Evolutionary conservation across 2,329 filamentous ascomycete genomes (phyloP).

Genomic region (Microdochium nivale): DNA sequence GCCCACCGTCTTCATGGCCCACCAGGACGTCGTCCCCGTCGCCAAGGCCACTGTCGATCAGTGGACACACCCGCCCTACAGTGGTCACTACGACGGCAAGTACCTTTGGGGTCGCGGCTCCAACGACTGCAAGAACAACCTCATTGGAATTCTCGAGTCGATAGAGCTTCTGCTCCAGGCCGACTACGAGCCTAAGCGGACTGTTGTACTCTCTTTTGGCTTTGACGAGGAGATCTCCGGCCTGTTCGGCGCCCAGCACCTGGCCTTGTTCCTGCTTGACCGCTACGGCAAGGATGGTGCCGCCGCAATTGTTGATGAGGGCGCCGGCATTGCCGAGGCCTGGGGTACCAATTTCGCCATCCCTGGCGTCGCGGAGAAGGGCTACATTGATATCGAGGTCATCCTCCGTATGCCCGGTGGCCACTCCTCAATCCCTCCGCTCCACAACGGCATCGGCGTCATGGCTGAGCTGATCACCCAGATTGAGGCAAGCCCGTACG

Average conservation of each 20-base stretch:
- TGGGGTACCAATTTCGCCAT: constrained; percentile 44
- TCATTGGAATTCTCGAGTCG: constrained; percentile 42
- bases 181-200: constrained; percentile 43
- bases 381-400: constrained; percentile 49
- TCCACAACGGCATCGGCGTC: constrained; percentile 64
- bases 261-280: constrained; percentile 40
- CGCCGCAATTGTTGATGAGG: constrained; percentile 55
- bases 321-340: not conserved
- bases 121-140: constrained; percentile 45
- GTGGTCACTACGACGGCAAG: constrained; percentile 41
- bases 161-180: constrained; percentile 44
- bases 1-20: constrained; percentile 43
- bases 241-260: constrained; percentile 42
- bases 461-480: constrained; percentile 54
- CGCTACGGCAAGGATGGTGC: constrained; percentile 49
- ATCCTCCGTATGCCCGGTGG: constrained; percentile 49
- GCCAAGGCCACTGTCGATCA: constrained; percentile 28
- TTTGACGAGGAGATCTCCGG: constrained; percentile 59
- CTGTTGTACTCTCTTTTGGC: constrained; percentile 51
- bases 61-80: constrained; percentile 47
- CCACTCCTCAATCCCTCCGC: constrained; percentile 49
- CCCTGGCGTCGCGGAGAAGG: constrained; percentile 56
- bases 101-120: constrained; percentile 47
- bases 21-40: constrained; percentile 49
- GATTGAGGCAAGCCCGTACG: constrained; percentile 40